Base-by-base conservation (phyloP, 148 eudicot genomes). In the Fagopyrum tataricum region DNA sequence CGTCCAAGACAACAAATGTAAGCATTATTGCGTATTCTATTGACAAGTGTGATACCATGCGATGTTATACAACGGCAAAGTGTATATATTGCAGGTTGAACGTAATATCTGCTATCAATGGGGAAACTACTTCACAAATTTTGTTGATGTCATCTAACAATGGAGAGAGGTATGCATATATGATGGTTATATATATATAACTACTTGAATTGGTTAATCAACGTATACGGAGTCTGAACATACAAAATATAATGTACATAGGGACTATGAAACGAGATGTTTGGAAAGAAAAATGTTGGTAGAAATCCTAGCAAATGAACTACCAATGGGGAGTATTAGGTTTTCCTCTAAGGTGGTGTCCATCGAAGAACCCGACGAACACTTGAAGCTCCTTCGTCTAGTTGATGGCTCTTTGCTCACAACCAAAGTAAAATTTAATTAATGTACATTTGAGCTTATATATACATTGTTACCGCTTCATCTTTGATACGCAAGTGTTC, bases 361-460 rank as follows among this genome's bases (percentile, higher is more conserved):
- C 83, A 26, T 87, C 37, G 78, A 87, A 53, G 82, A 78, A 26
- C 75, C 81, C 4, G 81, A 78, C 40, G n/a, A 20, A 44, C 49
- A 46, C 13, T 71, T 74, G 40, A 87, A 87, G 79, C 56, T 82
- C 46, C 67, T 87, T 18, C 85, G 81, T 78, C 85, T 87, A 24
- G 84, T 81, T 42, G 88, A 87, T 78, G 91, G 91, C 42, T 73
- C 87, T 41, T 46, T 74, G 21, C 10, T 87, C 2, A 83, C 78
- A 74, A 49, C 88, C 42, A 79, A 75, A 78, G 78, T 78, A 61
- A n/a, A 18, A 5, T 21, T 9, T 21, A 20, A 61, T 9, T 21
- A 20, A 61, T 61, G 31, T 26, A 26, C 6, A 2, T 0, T 61
- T 61, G 26, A 11, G 13, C 8, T 46, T 61, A 8, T 3, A 21